A percentile compares a stretch with the other conserved stretches of the same genome.
phyloP scores from a whole-genome alignment of 805 yeast genomes.

The Starmerella floris region DNA sequence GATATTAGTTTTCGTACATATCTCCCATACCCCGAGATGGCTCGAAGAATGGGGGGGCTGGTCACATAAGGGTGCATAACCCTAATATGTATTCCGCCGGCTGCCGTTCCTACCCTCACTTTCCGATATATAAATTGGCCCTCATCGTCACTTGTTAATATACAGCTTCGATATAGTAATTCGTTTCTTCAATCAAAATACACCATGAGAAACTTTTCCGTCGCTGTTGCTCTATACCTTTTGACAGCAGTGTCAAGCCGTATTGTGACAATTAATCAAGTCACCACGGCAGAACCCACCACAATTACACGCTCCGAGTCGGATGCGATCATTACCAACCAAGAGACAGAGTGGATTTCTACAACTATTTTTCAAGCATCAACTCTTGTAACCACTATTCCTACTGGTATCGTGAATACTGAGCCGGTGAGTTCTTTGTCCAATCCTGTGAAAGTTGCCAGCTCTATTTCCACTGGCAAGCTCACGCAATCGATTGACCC shows the following conservation, averaged over 20 bases:
- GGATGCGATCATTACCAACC: conserved; percentile 16
- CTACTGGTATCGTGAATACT: conserved; percentile 25
- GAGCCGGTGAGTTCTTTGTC: conserved; percentile 24
- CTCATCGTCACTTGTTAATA: background rate
- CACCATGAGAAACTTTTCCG: background rate
- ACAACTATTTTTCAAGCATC: conserved; percentile 25
- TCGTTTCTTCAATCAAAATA: background rate
- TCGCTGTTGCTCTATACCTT: conserved; percentile 3
- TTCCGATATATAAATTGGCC: background rate
- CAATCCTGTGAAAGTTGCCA: conserved; percentile 27
- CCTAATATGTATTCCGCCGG: background rate
- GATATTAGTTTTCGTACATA: no score
- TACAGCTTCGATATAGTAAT: no score
- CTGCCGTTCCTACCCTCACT: background rate
- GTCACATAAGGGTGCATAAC: background rate
- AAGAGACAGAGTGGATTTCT: conserved; percentile 15
- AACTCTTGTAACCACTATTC: conserved; percentile 25
- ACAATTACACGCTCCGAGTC: conserved; percentile 10
- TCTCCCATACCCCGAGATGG: no score
- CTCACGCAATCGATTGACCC: conserved; percentile 26
- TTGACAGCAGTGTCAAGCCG: conserved; percentile 12
- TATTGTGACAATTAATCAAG: conserved; percentile 16
- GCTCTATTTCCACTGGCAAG: conserved; percentile 24
- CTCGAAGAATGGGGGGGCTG: no score
- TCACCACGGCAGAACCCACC: conserved; percentile 15